These are phyloP conservation scores for Neofusicoccum ribis DNA, from an alignment of 2,329 filamentous ascomycete species.

Conservation along the genomic window DNA sequence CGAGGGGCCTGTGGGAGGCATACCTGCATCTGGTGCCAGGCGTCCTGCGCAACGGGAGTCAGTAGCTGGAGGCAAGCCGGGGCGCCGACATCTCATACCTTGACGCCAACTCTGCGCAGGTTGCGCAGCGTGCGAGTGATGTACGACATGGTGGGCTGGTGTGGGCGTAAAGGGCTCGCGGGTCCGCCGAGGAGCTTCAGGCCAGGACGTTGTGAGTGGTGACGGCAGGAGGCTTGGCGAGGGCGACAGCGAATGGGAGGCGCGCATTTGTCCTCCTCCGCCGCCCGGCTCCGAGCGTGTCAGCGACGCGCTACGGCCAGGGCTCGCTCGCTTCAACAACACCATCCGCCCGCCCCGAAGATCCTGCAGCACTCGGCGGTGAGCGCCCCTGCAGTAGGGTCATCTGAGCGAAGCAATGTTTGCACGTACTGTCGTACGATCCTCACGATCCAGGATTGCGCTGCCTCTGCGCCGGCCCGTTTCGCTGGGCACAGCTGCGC, in stretches of 20 bases:
- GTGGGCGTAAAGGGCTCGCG: neutral
- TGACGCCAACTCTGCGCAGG: constrained; percentile 82
- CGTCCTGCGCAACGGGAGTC: constrained; percentile 63
- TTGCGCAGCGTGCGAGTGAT: constrained; percentile 83
- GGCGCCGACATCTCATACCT: constrained; percentile 56
- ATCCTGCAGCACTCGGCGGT: neutral
- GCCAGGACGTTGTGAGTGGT: constrained; percentile 7
- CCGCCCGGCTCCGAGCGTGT: neutral
- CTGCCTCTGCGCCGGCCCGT: constrained; percentile 22
- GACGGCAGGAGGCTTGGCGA: constrained; percentile 14
- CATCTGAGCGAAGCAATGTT: constrained; percentile 6
- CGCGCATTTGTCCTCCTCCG: neutral
- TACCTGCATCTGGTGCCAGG: constrained; percentile 90
- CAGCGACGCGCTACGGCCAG: neutral
- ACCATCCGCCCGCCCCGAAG: neutral
- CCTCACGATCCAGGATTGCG: neutral
- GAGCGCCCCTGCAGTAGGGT: neutral
- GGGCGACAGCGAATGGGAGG: neutral
- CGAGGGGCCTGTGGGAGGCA: constrained; percentile 40
- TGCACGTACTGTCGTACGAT: constrained; percentile 8
- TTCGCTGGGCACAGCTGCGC: constrained; percentile 24
- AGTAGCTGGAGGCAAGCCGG: constrained; percentile 32
- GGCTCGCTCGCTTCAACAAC: neutral
- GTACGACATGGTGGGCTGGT: constrained; percentile 75
- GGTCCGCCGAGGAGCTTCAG: neutral